Percentiles rank a stretch among this genome's conserved stretches.
phyloP scores from a whole-genome alignment of 2,329 filamentous ascomycete genomes.

The Xylaria multiplex region DNA sequence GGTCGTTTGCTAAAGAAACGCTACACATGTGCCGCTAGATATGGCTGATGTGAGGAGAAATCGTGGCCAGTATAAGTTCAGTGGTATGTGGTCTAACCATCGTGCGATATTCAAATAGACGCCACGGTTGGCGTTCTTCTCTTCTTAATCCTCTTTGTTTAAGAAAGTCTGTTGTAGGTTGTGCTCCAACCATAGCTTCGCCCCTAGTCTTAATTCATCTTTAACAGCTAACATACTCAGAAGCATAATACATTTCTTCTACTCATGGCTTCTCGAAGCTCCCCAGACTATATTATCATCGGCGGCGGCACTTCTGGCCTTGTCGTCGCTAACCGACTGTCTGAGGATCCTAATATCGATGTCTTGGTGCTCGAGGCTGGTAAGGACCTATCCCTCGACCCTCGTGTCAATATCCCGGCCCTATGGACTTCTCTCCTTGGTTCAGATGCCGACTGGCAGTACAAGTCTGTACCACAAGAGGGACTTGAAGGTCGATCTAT shows the following conservation, averaged over 20 bases:
- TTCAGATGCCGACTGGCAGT: conserved; percentile 25
- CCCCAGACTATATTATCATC: conserved; percentile 19
- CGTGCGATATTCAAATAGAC: no score
- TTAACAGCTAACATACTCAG: background rate
- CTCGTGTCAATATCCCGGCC: conserved; percentile 24
- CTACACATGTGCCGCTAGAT: no score
- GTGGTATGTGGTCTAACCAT: no score
- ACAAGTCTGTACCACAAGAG: conserved; percentile 32
- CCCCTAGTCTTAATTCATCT: background rate
- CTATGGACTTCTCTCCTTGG: conserved; percentile 13
- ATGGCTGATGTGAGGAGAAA: no score
- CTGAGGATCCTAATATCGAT: background rate
- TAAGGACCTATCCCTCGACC: conserved; percentile 6
- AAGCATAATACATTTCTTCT: background rate
- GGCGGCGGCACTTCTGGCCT: conserved; percentile 27
- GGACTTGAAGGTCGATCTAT: conserved; percentile 29
- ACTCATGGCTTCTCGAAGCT: background rate
- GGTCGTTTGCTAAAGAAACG: no score
- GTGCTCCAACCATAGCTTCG: background rate
- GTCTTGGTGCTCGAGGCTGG: conserved; percentile 26
- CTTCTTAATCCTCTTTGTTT: background rate
- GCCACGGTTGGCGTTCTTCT: background rate
- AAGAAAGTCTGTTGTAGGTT: background rate
- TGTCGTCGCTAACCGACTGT: conserved; percentile 20
- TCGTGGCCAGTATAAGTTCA: no score